Percentiles rank a stretch among this genome's conserved stretches.
Evolutionary conservation across 257 asterid species (phyloP).

Genomic region (Primulina huaijiensis): DNA sequence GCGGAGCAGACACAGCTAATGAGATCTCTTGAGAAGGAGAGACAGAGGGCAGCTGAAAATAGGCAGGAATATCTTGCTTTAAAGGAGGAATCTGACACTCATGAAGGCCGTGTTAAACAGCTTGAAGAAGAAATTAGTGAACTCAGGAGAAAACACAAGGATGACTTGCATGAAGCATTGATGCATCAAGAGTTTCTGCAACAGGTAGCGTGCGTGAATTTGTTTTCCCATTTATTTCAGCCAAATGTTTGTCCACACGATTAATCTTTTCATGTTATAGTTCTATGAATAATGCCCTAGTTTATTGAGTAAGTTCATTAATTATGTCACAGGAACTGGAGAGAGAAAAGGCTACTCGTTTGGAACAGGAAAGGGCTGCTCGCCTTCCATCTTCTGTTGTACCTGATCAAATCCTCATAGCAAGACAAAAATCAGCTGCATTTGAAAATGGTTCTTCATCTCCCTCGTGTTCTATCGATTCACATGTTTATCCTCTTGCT

Average conservation of each 20-base stretch:
- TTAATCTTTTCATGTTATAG: background rate
- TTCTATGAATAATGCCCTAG: background rate
- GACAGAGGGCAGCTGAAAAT: conserved; percentile 82
- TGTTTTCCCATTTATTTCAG: conserved; percentile 15
- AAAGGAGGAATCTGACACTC: conserved; percentile 94
- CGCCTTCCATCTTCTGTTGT: conserved; percentile 47
- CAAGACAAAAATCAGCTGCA: conserved; percentile 60
- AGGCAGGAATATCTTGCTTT: conserved; percentile 92
- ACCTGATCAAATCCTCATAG: conserved; percentile 58
- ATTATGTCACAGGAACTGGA: conserved; percentile 63
- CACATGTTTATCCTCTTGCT: conserved; percentile 3
- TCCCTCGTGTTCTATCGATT: conserved; percentile 10
- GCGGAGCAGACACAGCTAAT: conserved; percentile 94
- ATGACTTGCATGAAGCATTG: conserved; percentile 78
- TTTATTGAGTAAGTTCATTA: conserved; percentile 15
- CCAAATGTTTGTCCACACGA: background rate
- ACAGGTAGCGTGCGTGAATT: conserved; percentile 46
- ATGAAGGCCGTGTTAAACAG: conserved; percentile 75
- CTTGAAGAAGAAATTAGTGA: conserved; percentile 79
- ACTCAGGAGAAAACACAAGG: conserved; percentile 80
- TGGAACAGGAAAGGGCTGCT: conserved; percentile 80
- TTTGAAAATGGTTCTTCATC: conserved; percentile 67
- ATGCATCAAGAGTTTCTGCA: conserved; percentile 84
- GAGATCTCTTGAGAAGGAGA: conserved; percentile 90
- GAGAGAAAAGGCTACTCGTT: conserved; percentile 80